A percentile compares a stretch with the other conserved stretches of the same genome.
Conservation (phyloP, 306 rosid genomes). For the Cucumis melo region DNA sequence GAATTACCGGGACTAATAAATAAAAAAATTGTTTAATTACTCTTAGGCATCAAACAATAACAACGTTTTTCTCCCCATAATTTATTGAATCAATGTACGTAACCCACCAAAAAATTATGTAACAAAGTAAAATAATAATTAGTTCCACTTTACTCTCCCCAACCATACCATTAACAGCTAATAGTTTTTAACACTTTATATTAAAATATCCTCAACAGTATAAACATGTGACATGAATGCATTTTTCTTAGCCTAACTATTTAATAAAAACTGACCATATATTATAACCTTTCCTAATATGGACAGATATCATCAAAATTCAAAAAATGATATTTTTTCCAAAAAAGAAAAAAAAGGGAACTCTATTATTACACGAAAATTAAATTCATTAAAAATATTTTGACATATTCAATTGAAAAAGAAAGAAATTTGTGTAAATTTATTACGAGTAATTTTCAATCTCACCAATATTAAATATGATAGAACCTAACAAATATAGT, state of each 20-base stretch:
- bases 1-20: too few species aligned
- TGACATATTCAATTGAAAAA: neutral
- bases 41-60: too few species aligned
- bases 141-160: too few species aligned
- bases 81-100: too few species aligned
- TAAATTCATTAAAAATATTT: neutral
- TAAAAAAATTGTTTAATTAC: too few species aligned
- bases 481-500: neutral
- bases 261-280: neutral
- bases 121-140: too few species aligned
- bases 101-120: too few species aligned
- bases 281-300: neutral
- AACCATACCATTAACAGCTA: too few species aligned
- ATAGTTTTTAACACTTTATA: too few species aligned
- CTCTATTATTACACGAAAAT: neutral
- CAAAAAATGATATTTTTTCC: neutral
- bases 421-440: neutral
- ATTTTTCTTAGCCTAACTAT: neutral
- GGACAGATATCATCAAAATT: neutral
- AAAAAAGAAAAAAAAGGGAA: neutral
- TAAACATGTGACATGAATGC: too few species aligned
- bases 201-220: too few species aligned
- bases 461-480: neutral
- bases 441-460: neutral
- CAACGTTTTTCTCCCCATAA: too few species aligned